Evolutionary conservation across 2,329 filamentous ascomycete species (phyloP).

Genomic region (Paramyrothecium roridum): DNA sequence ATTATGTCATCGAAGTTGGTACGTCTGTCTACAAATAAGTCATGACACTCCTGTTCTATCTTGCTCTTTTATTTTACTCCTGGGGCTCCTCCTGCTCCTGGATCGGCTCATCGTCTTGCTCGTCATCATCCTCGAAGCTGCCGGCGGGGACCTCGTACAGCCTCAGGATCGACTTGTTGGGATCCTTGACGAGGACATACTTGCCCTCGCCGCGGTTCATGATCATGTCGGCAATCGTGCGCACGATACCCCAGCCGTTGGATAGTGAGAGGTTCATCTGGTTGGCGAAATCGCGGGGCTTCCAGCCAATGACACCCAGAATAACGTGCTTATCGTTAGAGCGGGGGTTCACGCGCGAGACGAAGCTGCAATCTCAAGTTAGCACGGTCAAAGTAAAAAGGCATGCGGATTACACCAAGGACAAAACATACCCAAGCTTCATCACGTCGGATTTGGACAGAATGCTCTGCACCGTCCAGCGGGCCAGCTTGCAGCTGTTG

Average conservation of each 20-base stretch:
- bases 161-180: conserved; percentile 92
- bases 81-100: conserved; percentile 42
- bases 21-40: conserved; percentile 1
- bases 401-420: neutral
- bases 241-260: conserved; percentile 98
- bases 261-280: conserved; percentile 98
- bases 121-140: conserved; percentile 88
- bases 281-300: conserved; percentile 91
- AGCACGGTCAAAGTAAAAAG: conserved; percentile 10
- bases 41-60: neutral
- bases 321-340: conserved; percentile 91
- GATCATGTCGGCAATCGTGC: conserved; percentile 95
- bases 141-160: conserved; percentile 86
- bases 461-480: conserved; percentile 97
- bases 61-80: conserved; percentile 20
- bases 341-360: conserved; percentile 91
- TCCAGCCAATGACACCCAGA: conserved; percentile 94
- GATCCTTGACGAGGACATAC: conserved; percentile 83
- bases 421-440: conserved; percentile 79
- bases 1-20: neutral
- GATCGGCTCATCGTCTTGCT: conserved; percentile 57
- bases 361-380: conserved; percentile 61
- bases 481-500: conserved; percentile 97
- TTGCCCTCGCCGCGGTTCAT: conserved; percentile 75
- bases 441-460: conserved; percentile 96